phyloP scores from a whole-genome alignment of 1,284 basidiomycete species.

The Abortiporus biennis region DNA sequence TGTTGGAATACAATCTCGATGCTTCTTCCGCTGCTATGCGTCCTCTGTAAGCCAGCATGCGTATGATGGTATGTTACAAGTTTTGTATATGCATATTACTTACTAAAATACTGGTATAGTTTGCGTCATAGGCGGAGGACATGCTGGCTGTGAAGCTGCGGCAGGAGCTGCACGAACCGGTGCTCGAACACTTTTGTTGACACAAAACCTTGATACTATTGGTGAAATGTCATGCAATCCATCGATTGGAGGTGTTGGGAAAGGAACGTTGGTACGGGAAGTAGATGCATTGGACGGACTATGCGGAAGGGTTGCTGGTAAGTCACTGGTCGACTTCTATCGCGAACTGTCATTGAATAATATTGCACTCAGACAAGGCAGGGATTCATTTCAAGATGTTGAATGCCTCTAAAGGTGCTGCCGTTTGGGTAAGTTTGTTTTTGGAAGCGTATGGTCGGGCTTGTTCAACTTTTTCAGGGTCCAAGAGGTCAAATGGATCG shows the following conservation, averaged over 20 bases:
- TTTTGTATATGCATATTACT: background rate
- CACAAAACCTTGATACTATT: conserved; percentile 74
- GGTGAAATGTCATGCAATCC: conserved; percentile 92
- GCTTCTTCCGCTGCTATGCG: too few relatives aligned
- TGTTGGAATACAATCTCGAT: background rate
- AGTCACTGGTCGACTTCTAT: too few relatives aligned
- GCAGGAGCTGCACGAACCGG: conserved; percentile 80
- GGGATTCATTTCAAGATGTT: conserved; percentile 86
- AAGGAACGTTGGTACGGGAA: conserved; percentile 84
- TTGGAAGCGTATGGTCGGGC: too few relatives aligned
- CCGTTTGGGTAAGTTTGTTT: conserved; percentile 75
- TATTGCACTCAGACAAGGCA: conserved; percentile 60
- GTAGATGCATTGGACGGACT: conserved; percentile 85
- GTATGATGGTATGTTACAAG: conserved; percentile 20
- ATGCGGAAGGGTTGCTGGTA: conserved; percentile 72
- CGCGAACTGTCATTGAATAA: background rate
- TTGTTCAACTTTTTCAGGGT: conserved; percentile 43
- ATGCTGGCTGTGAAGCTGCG: conserved; percentile 89
- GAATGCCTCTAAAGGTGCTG: conserved; percentile 82
- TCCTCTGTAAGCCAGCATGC: conserved; percentile 11
- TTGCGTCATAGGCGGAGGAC: conserved; percentile 86
- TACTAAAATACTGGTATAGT: too few relatives aligned
- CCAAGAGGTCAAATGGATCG: conserved; percentile 86
- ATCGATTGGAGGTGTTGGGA: conserved; percentile 83
- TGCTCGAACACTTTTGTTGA: conserved; percentile 74